Evolutionary conservation across 2,329 filamentous ascomycete species (phyloP).

Genomic region (Cladorrhinum sp.): DNA sequence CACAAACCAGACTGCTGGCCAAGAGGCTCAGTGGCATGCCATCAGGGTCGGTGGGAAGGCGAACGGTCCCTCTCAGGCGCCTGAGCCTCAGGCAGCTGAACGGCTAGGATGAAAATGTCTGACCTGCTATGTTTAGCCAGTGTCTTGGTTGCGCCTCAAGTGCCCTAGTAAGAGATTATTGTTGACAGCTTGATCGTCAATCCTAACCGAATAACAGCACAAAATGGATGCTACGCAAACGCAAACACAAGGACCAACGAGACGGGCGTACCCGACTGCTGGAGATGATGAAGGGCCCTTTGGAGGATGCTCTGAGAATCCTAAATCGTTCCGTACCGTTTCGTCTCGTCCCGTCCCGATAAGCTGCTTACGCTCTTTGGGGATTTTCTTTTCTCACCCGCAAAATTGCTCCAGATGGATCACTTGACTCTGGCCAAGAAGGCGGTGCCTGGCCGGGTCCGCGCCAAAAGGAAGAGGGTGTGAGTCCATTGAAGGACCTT

Average conservation of each 20-base stretch:
- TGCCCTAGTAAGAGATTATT: not conserved
- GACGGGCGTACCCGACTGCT: not conserved
- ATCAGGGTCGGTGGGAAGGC: too few relatives aligned
- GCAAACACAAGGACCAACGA: not conserved
- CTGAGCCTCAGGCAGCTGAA: not conserved
- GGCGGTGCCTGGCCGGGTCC: not conserved
- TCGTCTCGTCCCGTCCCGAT: conserved; percentile 18
- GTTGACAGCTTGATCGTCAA: not conserved
- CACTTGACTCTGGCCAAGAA: not conserved
- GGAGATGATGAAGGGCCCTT: not conserved
- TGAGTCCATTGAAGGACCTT: conserved; percentile 2
- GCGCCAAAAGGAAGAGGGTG: not conserved
- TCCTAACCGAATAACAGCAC: not conserved
- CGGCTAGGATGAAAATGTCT: not conserved
- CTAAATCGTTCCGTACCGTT: not conserved
- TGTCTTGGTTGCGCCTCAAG: not conserved
- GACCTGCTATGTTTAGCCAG: too few relatives aligned
- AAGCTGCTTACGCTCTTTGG: not conserved
- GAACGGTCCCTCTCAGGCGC: not conserved
- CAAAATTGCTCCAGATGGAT: not conserved
- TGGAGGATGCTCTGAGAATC: conserved; percentile 5
- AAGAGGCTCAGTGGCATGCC: too few relatives aligned
- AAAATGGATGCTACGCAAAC: not conserved
- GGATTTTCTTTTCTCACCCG: not conserved
- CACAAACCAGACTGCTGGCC: too few relatives aligned